A percentile compares a stretch with the other conserved stretches of the same genome.
Evolutionary conservation across 2,329 filamentous ascomycete species (phyloP).

Genomic region (Ceratocystiopsis sp.): DNA sequence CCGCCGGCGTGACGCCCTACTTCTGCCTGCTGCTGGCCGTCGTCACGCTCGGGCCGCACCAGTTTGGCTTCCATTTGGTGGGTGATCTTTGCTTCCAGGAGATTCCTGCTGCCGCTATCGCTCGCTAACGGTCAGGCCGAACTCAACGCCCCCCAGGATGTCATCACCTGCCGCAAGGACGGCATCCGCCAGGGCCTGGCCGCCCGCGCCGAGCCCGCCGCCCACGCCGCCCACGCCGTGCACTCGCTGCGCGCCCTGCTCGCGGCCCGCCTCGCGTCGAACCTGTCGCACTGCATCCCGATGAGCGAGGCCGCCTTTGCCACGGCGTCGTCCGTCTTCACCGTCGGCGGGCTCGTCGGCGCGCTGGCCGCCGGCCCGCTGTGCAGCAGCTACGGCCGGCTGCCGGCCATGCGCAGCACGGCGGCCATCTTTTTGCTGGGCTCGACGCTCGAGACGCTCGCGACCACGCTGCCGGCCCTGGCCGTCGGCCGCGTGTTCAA

Average conservation of each 20-base stretch:
- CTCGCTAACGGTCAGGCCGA: slow-evolving; percentile 45
- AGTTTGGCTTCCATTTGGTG: slow-evolving; percentile 89
- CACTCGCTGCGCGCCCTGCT: slow-evolving; percentile 11
- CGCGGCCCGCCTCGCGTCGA: slow-evolving; percentile 14
- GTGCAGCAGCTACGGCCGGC: slow-evolving; percentile 60
- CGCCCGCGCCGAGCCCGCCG: neutral
- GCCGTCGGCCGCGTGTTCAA: slow-evolving; percentile 60
- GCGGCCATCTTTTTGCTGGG: slow-evolving; percentile 62
- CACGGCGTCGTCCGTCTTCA: slow-evolving; percentile 78
- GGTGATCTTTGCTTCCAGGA: slow-evolving; percentile 3
- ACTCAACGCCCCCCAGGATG: slow-evolving; percentile 86
- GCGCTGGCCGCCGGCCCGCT: slow-evolving; percentile 65
- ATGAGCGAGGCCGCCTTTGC: slow-evolving; percentile 76
- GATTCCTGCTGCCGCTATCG: neutral
- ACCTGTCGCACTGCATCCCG: slow-evolving; percentile 62
- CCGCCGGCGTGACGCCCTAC: slow-evolving; percentile 49
- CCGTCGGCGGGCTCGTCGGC: slow-evolving; percentile 70
- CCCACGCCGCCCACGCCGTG: neutral
- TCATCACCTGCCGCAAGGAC: slow-evolving; percentile 65
- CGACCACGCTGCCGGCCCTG: slow-evolving; percentile 49
- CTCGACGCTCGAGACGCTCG: slow-evolving; percentile 56
- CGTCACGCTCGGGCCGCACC: slow-evolving; percentile 70
- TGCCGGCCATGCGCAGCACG: slow-evolving; percentile 60
- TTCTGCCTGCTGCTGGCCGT: slow-evolving; percentile 60
- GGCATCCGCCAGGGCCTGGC: slow-evolving; percentile 13